Base-by-base conservation (phyloP, 805 yeast genomes). In the Grigorovia transvaalensis region DNA sequence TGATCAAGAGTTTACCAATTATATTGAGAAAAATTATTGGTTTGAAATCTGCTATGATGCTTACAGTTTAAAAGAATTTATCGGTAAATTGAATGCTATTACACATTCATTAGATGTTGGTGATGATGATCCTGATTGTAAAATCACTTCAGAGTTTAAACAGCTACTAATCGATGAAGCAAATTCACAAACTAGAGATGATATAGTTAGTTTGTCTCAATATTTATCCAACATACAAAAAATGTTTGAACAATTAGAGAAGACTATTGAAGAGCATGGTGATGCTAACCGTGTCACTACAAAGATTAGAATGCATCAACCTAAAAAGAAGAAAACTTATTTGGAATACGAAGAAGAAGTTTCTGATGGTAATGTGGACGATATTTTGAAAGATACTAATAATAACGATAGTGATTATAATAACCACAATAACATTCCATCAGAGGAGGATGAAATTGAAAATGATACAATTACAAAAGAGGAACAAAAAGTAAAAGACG, bases 161-260 rank as follows among this genome's bases (percentile, higher is more conserved):
- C 48, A 8, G 29, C 46, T 60, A 12, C 59, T 64, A 45, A 59
- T 58, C 33, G 60, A 60, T 35, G 51, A 56, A 9, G 56, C 62
- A 49, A 60, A 58, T 45, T 57, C 59, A 43, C 52, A 58, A 2
- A 56, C 66, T 9, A 59, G 61, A 44, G 54, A 55, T 45, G 55
- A 61, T 45, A 45, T 65, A 17, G 48, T 50, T 18, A 49, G 49
- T 15, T 41, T 65, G 33, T 57, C 53, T 44, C 59, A 60, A 1
- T 63, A 56, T 35, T 48, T 65, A 35, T 33, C 52, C 9, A 57
- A 57, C n/a, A 47, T 64, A 49, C 54, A 54, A 18, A 53, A 53
- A 46, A 70, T 88, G 30, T 73, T 88, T 57, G 57, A 69, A n/a
- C 86, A 81, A 60, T 86, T 74, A 64, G 88, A 83, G 67, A 72